A percentile compares a stretch with the other conserved stretches of the same genome.
Conservation (phyloP, 2,329 filamentous ascomycete genomes). For the Scedosporium boydii region DNA sequence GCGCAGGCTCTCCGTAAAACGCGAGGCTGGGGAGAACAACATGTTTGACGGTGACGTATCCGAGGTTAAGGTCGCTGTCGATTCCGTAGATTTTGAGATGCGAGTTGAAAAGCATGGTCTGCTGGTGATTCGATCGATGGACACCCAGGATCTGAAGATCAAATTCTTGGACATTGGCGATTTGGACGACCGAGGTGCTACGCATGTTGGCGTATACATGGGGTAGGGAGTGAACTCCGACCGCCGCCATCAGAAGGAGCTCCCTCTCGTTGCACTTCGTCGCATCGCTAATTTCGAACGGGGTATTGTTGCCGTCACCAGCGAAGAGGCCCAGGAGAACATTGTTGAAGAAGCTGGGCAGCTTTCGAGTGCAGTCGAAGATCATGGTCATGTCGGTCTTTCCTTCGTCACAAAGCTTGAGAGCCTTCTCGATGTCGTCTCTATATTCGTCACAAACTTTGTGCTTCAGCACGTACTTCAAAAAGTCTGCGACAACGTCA, state of each 20-base stretch:
- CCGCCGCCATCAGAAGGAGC: neutral
- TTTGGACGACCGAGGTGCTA: slow-evolving; percentile 20
- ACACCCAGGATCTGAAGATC: slow-evolving; percentile 53
- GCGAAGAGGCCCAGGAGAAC: slow-evolving; percentile 38
- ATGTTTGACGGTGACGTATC: slow-evolving; percentile 12
- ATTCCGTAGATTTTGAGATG: neutral
- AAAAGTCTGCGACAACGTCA: slow-evolving; percentile 70
- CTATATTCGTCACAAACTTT: slow-evolving; percentile 76
- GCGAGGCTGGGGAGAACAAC: slow-evolving; percentile 38
- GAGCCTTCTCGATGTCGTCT: slow-evolving; percentile 55
- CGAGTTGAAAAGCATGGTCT: neutral
- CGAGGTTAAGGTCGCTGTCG: neutral
- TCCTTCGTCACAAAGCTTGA: slow-evolving; percentile 56
- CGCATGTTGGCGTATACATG: neutral
- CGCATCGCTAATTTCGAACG: neutral
- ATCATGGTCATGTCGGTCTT: slow-evolving; percentile 56
- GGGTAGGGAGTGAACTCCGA: neutral
- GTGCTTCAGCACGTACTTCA: slow-evolving; percentile 78
- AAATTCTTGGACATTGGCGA: slow-evolving; percentile 38
- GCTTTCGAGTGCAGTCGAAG: slow-evolving; percentile 33
- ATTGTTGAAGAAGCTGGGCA: slow-evolving; percentile 77
- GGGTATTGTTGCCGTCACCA: neutral
- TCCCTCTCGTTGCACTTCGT: neutral
- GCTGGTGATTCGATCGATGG: slow-evolving; percentile 26
- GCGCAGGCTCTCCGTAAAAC: slow-evolving; percentile 21